Conservation (phyloP, 768 basidiomycete genomes). For the Cystoderma amianthinum region DNA sequence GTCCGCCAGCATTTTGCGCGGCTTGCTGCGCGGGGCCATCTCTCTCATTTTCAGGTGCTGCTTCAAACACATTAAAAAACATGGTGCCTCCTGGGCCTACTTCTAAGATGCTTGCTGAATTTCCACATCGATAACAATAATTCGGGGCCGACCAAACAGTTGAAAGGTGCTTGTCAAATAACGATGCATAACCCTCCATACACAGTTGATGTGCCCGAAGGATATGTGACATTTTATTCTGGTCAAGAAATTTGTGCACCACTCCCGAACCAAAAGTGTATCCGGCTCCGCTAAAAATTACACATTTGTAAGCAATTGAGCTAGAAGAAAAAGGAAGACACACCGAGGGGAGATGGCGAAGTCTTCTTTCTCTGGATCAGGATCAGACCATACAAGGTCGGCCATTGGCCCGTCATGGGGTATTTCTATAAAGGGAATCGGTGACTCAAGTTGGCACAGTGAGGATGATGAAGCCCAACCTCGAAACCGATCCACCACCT, state of each 20-base stretch:
- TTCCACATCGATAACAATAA: conserved; percentile 98
- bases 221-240: conserved; percentile 96
- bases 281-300: conserved; percentile 77
- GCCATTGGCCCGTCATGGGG: conserved; percentile 99
- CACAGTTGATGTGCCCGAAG: conserved; percentile 97
- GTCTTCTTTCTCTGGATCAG: conserved; percentile 98
- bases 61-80: conserved; percentile 98
- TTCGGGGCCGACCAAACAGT: conserved; percentile 99
- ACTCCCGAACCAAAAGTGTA: conserved; percentile 99
- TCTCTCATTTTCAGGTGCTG: conserved; percentile 95
- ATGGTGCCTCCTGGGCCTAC: conserved; percentile 83
- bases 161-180: conserved; percentile 91
- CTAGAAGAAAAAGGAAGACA: conserved; percentile 16
- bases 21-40: conserved; percentile 83
- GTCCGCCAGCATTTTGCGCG: conserved; percentile 62
- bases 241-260: conserved; percentile 94
- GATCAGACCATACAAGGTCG: conserved; percentile 99
- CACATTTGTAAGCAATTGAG: conserved; percentile 9
- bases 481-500: conserved; percentile 97
- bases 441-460: too few species aligned
- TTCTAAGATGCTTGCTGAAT: conserved; percentile 93
- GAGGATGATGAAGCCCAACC: too few species aligned
- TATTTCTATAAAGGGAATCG: conserved; percentile 58
- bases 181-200: conserved; percentile 99
- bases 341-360: conserved; percentile 98